These are phyloP conservation scores for Fagopyrum tataricum DNA, from an alignment of 148 eudicot species.

Conservation along the genomic window DNA sequence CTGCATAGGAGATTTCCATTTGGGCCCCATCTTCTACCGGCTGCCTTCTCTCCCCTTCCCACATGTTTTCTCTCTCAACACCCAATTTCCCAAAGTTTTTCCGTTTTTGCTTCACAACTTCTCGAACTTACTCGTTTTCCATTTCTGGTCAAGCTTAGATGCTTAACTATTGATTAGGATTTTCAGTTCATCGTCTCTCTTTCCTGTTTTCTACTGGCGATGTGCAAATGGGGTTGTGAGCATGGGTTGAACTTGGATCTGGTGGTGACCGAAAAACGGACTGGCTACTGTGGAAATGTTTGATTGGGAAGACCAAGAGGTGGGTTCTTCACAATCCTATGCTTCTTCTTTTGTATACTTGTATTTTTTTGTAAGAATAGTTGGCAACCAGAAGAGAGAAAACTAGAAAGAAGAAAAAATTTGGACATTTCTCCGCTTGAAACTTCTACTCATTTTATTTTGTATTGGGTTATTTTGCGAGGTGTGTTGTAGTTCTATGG, in stretches of 20 bases:
- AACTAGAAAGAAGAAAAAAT: background rate
- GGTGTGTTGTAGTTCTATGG: background rate
- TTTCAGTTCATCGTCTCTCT: background rate
- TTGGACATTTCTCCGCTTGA: background rate
- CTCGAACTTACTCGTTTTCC: background rate
- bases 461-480: background rate
- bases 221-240: constrained; percentile 16
- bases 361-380: background rate
- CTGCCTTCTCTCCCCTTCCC: background rate
- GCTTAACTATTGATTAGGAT: background rate
- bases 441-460: background rate
- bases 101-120: background rate
- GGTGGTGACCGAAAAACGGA: constrained; percentile 4
- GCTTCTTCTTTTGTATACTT: background rate
- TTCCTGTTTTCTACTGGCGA: constrained; percentile 14
- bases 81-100: background rate
- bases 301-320: constrained; percentile 93
- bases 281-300: constrained; percentile 47
- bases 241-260: constrained; percentile 21
- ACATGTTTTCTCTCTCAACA: background rate
- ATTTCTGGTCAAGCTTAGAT: background rate
- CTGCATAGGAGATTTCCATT: background rate
- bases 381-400: background rate
- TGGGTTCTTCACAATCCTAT: constrained; percentile 10
- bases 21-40: constrained; percentile 13